These are phyloP conservation scores for Cucurbita maxima DNA, from an alignment of 306 rosid species.

Conservation along the genomic window DNA sequence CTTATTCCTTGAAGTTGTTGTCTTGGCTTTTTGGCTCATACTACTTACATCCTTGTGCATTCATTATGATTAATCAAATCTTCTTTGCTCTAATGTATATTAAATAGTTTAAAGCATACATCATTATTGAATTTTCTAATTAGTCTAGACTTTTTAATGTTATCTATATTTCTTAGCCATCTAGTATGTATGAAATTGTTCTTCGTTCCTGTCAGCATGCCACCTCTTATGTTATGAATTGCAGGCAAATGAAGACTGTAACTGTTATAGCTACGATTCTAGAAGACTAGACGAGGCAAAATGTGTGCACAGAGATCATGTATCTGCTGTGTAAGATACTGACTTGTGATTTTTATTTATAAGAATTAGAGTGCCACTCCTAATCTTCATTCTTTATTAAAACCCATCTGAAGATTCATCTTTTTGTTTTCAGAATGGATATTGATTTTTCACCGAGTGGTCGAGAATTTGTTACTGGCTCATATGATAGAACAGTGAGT, in stretches of 20 bases:
- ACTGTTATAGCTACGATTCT: conserved; percentile 68
- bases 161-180: background rate
- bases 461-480: conserved; percentile 94
- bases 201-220: background rate
- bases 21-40: background rate
- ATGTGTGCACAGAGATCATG: conserved; percentile 86
- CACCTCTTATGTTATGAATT: conserved; percentile 3
- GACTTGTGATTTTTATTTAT: background rate
- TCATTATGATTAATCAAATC: background rate
- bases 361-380: background rate
- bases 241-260: conserved; percentile 89
- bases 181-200: background rate
- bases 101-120: background rate
- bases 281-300: conserved; percentile 68
- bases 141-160: background rate
- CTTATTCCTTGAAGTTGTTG: background rate
- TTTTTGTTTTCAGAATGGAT: conserved; percentile 52
- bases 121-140: background rate
- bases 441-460: conserved; percentile 96
- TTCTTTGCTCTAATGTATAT: background rate
- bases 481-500: conserved; percentile 95
- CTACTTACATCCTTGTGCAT: background rate
- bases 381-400: background rate
- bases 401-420: background rate
- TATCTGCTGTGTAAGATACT: conserved; percentile 73